A percentile compares a stretch with the other conserved stretches of the same genome.
Conservation (phyloP, 2,329 filamentous ascomycete genomes). For the Cladophialophora yegresii region DNA sequence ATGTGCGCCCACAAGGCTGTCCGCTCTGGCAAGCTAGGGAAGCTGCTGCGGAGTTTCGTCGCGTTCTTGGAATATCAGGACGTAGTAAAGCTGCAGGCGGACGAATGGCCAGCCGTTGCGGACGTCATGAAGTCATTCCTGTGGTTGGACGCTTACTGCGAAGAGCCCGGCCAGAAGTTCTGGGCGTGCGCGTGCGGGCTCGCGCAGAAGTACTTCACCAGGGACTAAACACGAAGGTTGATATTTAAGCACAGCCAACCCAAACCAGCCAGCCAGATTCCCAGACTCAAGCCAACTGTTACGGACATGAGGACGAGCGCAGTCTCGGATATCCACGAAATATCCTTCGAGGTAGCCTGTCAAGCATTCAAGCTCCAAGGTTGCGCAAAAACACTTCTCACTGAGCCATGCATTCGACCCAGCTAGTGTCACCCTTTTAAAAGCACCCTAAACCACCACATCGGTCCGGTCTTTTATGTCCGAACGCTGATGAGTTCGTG, state of each 20-base stretch:
- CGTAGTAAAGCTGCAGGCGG: background rate
- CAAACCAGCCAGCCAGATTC: background rate
- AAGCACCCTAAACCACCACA: too few species aligned
- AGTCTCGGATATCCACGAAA: too few species aligned
- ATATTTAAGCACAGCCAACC: background rate
- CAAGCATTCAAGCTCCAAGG: too few species aligned
- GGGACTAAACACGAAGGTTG: background rate
- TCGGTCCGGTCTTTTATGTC: too few species aligned
- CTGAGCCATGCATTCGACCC: too few species aligned
- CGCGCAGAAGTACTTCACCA: background rate
- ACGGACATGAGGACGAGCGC: too few species aligned
- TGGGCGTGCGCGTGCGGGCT: slow-evolving; percentile 14
- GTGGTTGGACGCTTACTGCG: slow-evolving; percentile 21
- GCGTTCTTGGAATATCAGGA: background rate
- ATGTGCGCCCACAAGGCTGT: slow-evolving; percentile 1
- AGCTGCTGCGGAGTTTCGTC: background rate
- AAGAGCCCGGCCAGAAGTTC: slow-evolving; percentile 11
- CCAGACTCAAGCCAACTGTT: too few species aligned
- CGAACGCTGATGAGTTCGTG: too few species aligned
- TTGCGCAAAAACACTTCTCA: too few species aligned
- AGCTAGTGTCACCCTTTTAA: too few species aligned
- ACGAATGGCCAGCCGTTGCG: slow-evolving; percentile 1
- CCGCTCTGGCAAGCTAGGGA: background rate
- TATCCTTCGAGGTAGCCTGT: too few species aligned
- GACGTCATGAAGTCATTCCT: slow-evolving; percentile 13